Base-by-base conservation (phyloP, 108 stramenopile genomes). In the Cyclotella cryptica region DNA sequence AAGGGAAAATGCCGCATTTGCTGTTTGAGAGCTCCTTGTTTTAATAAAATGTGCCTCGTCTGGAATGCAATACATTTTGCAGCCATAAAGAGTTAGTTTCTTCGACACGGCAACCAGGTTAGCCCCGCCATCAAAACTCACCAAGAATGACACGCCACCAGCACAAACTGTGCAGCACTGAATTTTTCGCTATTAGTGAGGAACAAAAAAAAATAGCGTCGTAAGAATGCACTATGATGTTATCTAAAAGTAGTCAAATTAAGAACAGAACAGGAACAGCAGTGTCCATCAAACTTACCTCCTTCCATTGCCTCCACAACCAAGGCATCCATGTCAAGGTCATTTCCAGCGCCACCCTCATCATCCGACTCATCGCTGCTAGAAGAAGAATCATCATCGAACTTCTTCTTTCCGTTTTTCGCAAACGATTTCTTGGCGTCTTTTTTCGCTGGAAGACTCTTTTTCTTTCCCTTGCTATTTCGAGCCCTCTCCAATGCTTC, bases 71-170 rank as follows among this genome's bases (percentile, higher is more conserved):
- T 10, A 13, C 13, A 27, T 17, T 59, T 17, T 46, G 35, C n/a
- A 49, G 30, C n/a, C n/a, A 17, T 28, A 2, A 45, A 35, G 59
- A 26, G 0, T 53, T 59, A 30, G 35, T 39, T 9, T 21, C 7
- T 24, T 24, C 24, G 26, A 61, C 35, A 55, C 19, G 60, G 39
- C 1, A 26, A 41, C 22, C 35, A 18, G 8, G 41, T 60, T 26
- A 40, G 7, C n/a, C 6, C 21, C 9, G 47, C 9, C 35, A 35
- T 35, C 35, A 49, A 13, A 17, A 71, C 78, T 96, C 91, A 86
- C 98, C 98, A 13, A 99, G 87, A 29, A 99, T 91, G 55, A 98
- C 81, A 45, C 98, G 77, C 91, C 95, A 97, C 97, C 97, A 99
- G 47, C 88, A 91, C n/a, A 96, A 59, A 26, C 85, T 85, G 62